A percentile compares a stretch with the other conserved stretches of the same genome.
phyloP scores from a whole-genome alignment of 805 yeast genomes.

The Candida taoyuanica region DNA sequence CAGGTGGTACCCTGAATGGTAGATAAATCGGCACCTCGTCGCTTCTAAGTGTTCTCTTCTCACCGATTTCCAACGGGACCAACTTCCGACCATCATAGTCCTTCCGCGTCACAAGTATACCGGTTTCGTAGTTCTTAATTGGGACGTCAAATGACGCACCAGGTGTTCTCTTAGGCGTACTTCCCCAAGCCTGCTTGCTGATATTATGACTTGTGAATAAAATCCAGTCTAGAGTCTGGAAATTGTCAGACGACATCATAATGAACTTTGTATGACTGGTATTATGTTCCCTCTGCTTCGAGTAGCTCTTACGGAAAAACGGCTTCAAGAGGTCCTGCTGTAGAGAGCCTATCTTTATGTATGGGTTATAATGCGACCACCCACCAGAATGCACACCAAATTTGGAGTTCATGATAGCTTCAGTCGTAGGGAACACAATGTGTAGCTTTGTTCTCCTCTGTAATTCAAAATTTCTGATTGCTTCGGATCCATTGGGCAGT shows the following conservation, averaged over 20 bases:
- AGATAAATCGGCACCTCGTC: slow-evolving; percentile 33
- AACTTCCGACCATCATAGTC: slow-evolving; percentile 26
- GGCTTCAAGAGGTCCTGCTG: slow-evolving; percentile 41
- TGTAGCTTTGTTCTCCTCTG: slow-evolving; percentile 30
- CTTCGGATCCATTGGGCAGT: slow-evolving; percentile 11
- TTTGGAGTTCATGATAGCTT: slow-evolving; percentile 35
- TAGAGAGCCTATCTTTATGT: slow-evolving; percentile 21
- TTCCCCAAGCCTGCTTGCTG: slow-evolving; percentile 82
- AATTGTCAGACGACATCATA: slow-evolving; percentile 47
- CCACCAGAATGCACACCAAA: slow-evolving; percentile 47
- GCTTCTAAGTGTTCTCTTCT: slow-evolving; percentile 15
- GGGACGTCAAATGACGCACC: slow-evolving; percentile 25
- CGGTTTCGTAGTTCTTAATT: slow-evolving; percentile 49
- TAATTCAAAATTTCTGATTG: slow-evolving; percentile 23
- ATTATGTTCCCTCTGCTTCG: slow-evolving; percentile 25
- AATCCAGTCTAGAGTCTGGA: slow-evolving; percentile 57
- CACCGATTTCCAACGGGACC: slow-evolving; percentile 41
- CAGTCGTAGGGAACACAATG: slow-evolving; percentile 42
- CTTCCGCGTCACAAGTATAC: slow-evolving; percentile 40
- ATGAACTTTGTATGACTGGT: slow-evolving; percentile 72
- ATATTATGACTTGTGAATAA: slow-evolving; percentile 71
- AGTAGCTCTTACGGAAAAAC: slow-evolving; percentile 31
- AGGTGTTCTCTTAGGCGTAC: slow-evolving; percentile 18
- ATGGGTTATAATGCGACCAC: slow-evolving; percentile 43
- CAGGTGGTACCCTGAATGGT: slow-evolving; percentile 53